Base-by-base conservation (phyloP, 768 basidiomycete genomes). In the Gymnopilus dilepis region DNA sequence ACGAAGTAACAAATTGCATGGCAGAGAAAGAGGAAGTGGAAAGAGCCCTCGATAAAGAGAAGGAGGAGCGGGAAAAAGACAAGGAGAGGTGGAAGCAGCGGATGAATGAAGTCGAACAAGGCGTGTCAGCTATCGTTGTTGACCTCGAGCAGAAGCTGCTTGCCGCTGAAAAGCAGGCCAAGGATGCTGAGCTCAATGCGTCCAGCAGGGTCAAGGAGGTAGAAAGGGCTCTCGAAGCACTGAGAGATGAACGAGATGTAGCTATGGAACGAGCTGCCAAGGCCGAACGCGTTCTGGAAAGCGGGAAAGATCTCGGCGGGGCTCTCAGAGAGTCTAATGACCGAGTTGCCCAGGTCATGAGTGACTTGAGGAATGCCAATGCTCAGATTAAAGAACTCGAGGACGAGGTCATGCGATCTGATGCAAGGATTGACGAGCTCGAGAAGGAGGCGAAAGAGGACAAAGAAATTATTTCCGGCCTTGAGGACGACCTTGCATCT, bases 11-110 rank as follows among this genome's bases (percentile, higher is more conserved):
- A 47, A 80, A 79, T n/a, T 77, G 73, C 30, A 72, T 75, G 47
- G 70, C 67, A 13, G 84, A 84, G 65, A 84, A 82, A 65, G 80
- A 80, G 21, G 78, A 77, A 19, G 59, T 79, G 8, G 77, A 81
- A 65, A 74, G 74, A 56, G 80, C 77, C 13, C 73, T 91, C 1
- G 80, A 84, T 50, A 76, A 73, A 38, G 90, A 92, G 71, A 82
- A 71, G 58, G 76, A 73, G 21, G 89, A 84, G 50, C 80, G 91
- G n/a, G 74, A 80, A 12, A 79, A 79, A 53, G 90, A 92, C 69
- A 89, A 88, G 62, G 85, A 87, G 28, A 76, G 85, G 43, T 94
- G 88, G 87, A 85, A 84, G 65, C 84, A 83, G 53, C 80, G 89
- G 45, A 90, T 93, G 85, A 67, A 64, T 8, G 90, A 91, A 60